Evolutionary conservation across 805 yeast species (phyloP).

Genomic region (Scheffersomyces lignosus): DNA sequence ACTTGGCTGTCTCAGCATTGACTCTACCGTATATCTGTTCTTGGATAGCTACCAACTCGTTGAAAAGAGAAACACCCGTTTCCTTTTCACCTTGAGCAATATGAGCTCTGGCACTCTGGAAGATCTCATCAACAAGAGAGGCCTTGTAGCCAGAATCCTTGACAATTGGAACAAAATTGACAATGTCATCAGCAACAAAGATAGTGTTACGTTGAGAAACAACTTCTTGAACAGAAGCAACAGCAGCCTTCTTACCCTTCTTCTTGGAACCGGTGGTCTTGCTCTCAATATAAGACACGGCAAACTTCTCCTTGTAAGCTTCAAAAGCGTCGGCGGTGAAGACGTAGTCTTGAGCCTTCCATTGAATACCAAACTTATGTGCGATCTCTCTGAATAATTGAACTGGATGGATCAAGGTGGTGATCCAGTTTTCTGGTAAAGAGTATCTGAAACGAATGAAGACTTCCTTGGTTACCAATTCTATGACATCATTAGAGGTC

Average conservation of each 20-base stretch:
- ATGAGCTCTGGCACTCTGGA: constrained; percentile 57
- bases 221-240: constrained; percentile 8
- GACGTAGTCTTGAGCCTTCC: constrained; percentile 54
- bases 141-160: constrained; percentile 71
- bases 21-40: constrained; percentile 84
- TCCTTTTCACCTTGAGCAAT: constrained; percentile 44
- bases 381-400: constrained; percentile 72
- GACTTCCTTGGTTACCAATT: constrained; percentile 53
- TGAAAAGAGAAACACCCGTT: constrained; percentile 61
- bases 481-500: constrained; percentile 46
- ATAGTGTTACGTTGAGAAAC: constrained; percentile 36
- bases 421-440: constrained; percentile 52
- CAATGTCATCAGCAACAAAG: constrained; percentile 60
- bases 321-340: constrained; percentile 47
- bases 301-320: constrained; percentile 24
- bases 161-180: constrained; percentile 70
- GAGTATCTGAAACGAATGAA: constrained; percentile 60
- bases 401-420: constrained; percentile 29
- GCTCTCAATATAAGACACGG: constrained; percentile 10
- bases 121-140: constrained; percentile 69
- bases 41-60: constrained; percentile 68
- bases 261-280: constrained; percentile 26
- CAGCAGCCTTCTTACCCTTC: constrained; percentile 22
- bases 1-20: constrained; percentile 75
- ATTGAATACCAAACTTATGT: constrained; percentile 81